These are phyloP conservation scores for Xylaria sp. DNA, from an alignment of 2,329 filamentous ascomycete species.

Conservation along the genomic window DNA sequence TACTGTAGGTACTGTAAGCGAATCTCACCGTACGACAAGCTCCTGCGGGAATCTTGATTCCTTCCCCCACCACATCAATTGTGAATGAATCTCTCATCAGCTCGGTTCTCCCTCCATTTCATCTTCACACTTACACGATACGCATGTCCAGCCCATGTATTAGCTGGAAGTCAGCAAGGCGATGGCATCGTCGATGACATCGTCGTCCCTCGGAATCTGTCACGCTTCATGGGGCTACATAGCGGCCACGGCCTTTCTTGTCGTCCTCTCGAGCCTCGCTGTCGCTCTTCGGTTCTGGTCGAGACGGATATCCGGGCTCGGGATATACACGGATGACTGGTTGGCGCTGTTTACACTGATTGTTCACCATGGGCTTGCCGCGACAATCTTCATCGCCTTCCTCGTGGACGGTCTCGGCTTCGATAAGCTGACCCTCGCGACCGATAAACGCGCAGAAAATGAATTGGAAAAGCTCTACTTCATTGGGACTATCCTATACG, in stretches of 20 bases:
- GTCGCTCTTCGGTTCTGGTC: slow-evolving; percentile 39
- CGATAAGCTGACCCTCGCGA: slow-evolving; percentile 2
- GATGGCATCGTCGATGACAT: slow-evolving; percentile 41
- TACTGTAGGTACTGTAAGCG: slow-evolving; percentile 10
- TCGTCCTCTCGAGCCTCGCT: slow-evolving; percentile 28
- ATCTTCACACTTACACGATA: slow-evolving; percentile 1
- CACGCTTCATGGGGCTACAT: slow-evolving; percentile 33
- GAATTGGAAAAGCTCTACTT: slow-evolving; percentile 35
- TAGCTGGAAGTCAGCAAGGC: slow-evolving; percentile 19
- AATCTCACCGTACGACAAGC: slow-evolving; percentile 17
- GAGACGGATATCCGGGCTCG: slow-evolving; percentile 28
- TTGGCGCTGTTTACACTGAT: slow-evolving; percentile 34
- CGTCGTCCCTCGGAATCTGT: slow-evolving; percentile 49
- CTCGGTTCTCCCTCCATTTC: background rate
- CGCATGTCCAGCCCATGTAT: slow-evolving; percentile 27
- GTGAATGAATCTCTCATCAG: background rate
- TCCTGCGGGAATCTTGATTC: slow-evolving; percentile 18
- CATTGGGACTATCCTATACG: slow-evolving; percentile 33
- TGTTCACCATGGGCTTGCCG: slow-evolving; percentile 31
- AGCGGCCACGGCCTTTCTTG: slow-evolving; percentile 30
- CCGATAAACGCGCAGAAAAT: slow-evolving; percentile 8
- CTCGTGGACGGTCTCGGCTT: slow-evolving; percentile 31
- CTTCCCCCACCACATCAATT: slow-evolving; percentile 2
- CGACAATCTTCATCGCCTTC: slow-evolving; percentile 29
- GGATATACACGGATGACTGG: slow-evolving; percentile 35